phyloP scores from a whole-genome alignment of 768 basidiomycete genomes.

The Leccinellum rugosiceps region DNA sequence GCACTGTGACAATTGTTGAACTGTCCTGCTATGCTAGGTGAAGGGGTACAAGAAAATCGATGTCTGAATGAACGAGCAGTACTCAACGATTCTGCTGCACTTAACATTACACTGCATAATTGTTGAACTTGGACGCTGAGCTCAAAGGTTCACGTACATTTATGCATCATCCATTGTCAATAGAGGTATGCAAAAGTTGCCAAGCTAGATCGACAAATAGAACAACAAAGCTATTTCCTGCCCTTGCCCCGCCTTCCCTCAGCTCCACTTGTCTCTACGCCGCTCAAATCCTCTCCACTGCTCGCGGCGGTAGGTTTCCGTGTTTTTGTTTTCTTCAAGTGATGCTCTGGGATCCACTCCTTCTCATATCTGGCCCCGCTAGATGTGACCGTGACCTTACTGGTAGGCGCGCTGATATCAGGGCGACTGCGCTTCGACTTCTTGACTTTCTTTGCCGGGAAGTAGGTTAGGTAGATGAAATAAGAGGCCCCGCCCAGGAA shows the following conservation, averaged over 20 bases:
- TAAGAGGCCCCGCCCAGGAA: constrained; percentile 63
- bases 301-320: constrained; percentile 45
- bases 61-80: constrained; percentile 25
- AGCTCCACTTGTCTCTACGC: constrained; percentile 58
- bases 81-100: not conserved
- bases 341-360: constrained; percentile 92
- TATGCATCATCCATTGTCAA: constrained; percentile 2
- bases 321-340: constrained; percentile 64
- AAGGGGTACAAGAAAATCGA: constrained; percentile 85
- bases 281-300: constrained; percentile 67
- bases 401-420: constrained; percentile 52
- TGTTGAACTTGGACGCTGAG: not conserved
- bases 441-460: constrained; percentile 59
- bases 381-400: constrained; percentile 56
- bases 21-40: constrained; percentile 48
- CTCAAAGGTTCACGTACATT: constrained; percentile 6
- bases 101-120: not conserved
- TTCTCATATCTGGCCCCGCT: constrained; percentile 72
- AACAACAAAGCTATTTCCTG: constrained; percentile 38
- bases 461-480: constrained; percentile 60
- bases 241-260: constrained; percentile 49
- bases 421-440: constrained; percentile 42
- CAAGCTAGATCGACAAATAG: not conserved
- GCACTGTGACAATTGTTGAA: constrained; percentile 5
- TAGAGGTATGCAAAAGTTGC: not conserved